Percentiles rank a stretch among this genome's conserved stretches.
Conservation (phyloP, 495 filamentous ascomycete species). For the Penicillium goetzii region DNA sequence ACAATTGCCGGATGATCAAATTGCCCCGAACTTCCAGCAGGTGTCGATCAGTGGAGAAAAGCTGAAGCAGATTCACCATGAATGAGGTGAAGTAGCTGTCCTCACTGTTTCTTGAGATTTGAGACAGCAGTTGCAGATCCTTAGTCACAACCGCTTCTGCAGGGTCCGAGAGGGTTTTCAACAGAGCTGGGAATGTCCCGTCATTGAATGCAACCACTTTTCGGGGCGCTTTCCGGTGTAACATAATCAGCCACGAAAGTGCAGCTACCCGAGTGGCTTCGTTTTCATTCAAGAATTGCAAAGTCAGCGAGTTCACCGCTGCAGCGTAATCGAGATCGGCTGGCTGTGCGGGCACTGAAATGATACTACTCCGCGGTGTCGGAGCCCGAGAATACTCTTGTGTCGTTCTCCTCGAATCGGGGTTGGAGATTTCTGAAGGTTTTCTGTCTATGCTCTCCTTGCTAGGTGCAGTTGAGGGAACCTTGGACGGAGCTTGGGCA, state of each 20-base stretch:
- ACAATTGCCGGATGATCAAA: conserved; percentile 93
- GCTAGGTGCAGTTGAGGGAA: conserved; percentile 48
- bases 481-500: conserved; percentile 40
- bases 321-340: conserved; percentile 92
- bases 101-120: conserved; percentile 95
- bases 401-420: conserved; percentile 38
- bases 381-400: conserved; percentile 48
- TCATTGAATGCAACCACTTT: conserved; percentile 97
- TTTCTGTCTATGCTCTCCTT: conserved; percentile 55
- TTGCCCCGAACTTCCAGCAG: conserved; percentile 92
- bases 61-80: conserved; percentile 94
- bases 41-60: conserved; percentile 91
- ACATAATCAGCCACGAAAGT: conserved; percentile 94
- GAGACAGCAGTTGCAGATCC: conserved; percentile 90
- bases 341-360: conserved; percentile 49
- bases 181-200: conserved; percentile 91
- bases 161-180: conserved; percentile 96
- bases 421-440: conserved; percentile 43
- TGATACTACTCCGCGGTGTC: conserved; percentile 48
- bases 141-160: conserved; percentile 95
- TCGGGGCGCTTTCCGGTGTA: conserved; percentile 90
- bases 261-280: conserved; percentile 94
- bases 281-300: conserved; percentile 95
- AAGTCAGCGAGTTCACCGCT: conserved; percentile 90
- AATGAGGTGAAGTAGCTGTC: conserved; percentile 97